Evolutionary conservation across 805 yeast species (phyloP), one percentile per base, ranked within the genome.

Genomic region (Blastobotrys muscicola): DNA sequence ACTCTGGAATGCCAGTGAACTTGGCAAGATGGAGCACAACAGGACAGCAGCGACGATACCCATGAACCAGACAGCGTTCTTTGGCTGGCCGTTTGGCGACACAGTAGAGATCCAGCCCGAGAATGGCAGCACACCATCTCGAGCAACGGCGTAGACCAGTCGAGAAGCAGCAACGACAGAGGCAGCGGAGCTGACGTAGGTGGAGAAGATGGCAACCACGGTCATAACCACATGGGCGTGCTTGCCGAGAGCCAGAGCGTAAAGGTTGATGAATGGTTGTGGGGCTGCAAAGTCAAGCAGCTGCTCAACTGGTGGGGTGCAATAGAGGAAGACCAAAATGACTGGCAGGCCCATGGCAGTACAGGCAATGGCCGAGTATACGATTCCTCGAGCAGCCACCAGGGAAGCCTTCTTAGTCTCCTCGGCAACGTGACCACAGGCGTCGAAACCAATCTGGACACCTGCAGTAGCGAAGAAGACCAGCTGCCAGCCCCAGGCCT

Each of bases 381-480:
- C 42, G 8, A 52, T 41, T 8, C 56, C 56, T 3, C 46, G 36
- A 13, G 56, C 52, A 11, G 56, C 54, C 14, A 46, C 44, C 8
- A 38, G 23, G 15, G 45, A 35, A 10, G 56, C 54, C 36, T 48
- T 42, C 38, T 47, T 51, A 11, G 54, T 51, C 41, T 52, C 56
- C 31, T 52, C 56, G 14, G 56, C 54, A 26, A 52, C 49, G 40
- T 52, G 56, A n/a, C 53, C 56, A 33, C 49, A 38, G 33, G 56
- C 54, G 36, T 52, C 56, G 31, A 49, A 47, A 2, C 56, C 56
- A 23, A 51, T 41, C 20, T 47, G 44, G 3, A 50, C 45, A 5
- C 56, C 54, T 7, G 46, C 50, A 33, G 53, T 45, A 13, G 54
- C 49, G 31, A 48, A 51, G 38, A 46, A 47, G 30, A 45, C 36